Conservation (phyloP, 2,329 filamentous ascomycete species). For the Exophiala bonariae region DNA sequence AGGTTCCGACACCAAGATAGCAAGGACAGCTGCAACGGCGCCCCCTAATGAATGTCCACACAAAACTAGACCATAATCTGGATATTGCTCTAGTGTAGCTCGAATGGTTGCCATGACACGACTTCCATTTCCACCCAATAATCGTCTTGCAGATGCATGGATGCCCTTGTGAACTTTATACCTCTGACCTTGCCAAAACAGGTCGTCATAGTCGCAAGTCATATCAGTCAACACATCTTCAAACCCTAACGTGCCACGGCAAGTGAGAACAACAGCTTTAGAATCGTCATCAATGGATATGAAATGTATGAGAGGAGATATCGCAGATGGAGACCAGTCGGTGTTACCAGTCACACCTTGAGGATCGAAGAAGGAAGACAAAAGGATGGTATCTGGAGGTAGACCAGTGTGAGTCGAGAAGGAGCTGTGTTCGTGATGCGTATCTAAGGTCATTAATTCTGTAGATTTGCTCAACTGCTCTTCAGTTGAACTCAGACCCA, state of each 20-base stretch:
- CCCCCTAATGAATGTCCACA: conserved; percentile 71
- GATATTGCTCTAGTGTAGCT: conserved; percentile 64
- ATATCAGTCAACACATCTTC: conserved; percentile 73
- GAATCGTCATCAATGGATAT: conserved; percentile 71
- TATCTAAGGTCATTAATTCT: conserved; percentile 32
- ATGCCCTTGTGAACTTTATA: conserved; percentile 76
- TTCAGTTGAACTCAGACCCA: conserved; percentile 37
- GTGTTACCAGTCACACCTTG: conserved; percentile 63
- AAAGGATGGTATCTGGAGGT: conserved; percentile 50
- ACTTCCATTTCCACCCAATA: conserved; percentile 64
- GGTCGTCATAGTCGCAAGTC: conserved; percentile 70
- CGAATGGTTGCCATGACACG: conserved; percentile 66
- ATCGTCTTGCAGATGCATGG: conserved; percentile 67
- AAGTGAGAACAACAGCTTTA: conserved; percentile 70
- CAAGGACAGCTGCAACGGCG: conserved; percentile 68
- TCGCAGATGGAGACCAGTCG: conserved; percentile 54
- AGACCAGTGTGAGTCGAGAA: conserved; percentile 47
- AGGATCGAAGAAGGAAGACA: conserved; percentile 70
- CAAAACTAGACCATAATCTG: conserved; percentile 68
- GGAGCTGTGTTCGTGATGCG: conserved; percentile 46
- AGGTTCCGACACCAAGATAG: conserved; percentile 66
- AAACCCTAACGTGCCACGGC: conserved; percentile 70
- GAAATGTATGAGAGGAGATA: conserved; percentile 69
- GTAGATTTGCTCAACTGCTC: conserved; percentile 31
- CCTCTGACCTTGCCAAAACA: conserved; percentile 61